Conservation (phyloP, 805 yeast species). For the Trichomonascus vanleenenianus region DNA sequence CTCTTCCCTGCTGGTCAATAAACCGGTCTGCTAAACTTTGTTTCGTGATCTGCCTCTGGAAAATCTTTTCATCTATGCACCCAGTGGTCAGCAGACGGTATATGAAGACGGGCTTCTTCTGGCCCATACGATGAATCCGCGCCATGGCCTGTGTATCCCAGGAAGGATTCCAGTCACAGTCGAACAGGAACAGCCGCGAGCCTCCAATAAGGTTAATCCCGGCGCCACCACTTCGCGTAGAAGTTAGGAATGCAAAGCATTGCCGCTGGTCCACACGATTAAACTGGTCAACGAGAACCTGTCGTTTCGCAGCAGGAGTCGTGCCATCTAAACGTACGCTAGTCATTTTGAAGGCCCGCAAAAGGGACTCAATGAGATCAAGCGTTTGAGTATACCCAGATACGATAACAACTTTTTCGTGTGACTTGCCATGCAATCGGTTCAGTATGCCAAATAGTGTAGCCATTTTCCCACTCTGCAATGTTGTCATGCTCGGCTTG, state of each 20-base stretch:
- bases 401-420: constrained; percentile 77
- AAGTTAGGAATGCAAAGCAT: constrained; percentile 61
- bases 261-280: constrained; percentile 38
- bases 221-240: constrained; percentile 90
- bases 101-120: constrained; percentile 63
- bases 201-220: constrained; percentile 91
- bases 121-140: constrained; percentile 91
- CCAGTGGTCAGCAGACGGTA: constrained; percentile 85
- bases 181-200: constrained; percentile 73
- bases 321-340: constrained; percentile 76
- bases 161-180: constrained; percentile 97
- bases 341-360: constrained; percentile 41
- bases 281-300: constrained; percentile 58
- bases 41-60: constrained; percentile 85
- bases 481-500: constrained; percentile 8
- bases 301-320: constrained; percentile 61
- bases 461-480: constrained; percentile 50
- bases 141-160: constrained; percentile 94
- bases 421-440: constrained; percentile 35
- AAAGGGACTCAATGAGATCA: constrained; percentile 56
- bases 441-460: constrained; percentile 50
- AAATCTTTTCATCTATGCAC: constrained; percentile 86
- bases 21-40: constrained; percentile 69
- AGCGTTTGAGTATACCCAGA: constrained; percentile 85
- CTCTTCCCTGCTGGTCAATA: constrained; percentile 31